Evolutionary conservation across 495 filamentous ascomycete species (phyloP).

Genomic region (Friedmanniomyces endolithicus): DNA sequence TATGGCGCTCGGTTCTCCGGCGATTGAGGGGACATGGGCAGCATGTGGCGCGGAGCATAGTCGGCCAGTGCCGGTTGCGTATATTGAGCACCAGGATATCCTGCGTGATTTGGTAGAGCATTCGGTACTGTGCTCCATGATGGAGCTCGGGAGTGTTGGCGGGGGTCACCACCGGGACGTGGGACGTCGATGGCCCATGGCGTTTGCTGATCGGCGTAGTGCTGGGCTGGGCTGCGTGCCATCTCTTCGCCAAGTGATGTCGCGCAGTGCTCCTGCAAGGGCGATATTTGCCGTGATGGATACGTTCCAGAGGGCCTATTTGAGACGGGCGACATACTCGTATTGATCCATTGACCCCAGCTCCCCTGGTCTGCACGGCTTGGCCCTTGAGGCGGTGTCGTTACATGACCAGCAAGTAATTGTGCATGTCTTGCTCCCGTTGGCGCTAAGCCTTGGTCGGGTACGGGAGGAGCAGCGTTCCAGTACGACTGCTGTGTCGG

Average conservation of each 20-base stretch:
- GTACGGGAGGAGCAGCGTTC: not conserved
- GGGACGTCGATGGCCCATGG: slow-evolving; percentile 6
- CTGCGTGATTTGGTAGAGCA: not conserved
- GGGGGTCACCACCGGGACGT: not conserved
- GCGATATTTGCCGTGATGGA: not conserved
- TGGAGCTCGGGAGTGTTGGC: not conserved
- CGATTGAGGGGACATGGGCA: not conserved
- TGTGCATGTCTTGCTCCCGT: not conserved
- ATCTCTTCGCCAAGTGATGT: not conserved
- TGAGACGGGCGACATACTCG: not conserved
- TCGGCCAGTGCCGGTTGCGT: not conserved
- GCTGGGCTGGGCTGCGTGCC: slow-evolving; percentile 2
- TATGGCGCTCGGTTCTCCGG: not conserved
- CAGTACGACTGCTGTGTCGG: slow-evolving; percentile 11
- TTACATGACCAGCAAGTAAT: too few species aligned
- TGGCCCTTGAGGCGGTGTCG: not conserved
- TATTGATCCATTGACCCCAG: not conserved
- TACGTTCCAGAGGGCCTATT: not conserved
- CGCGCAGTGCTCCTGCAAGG: not conserved
- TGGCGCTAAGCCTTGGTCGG: not conserved
- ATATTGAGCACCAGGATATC: not conserved
- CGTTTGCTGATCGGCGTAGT: slow-evolving; percentile 11
- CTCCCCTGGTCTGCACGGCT: not conserved
- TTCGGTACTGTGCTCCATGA: not conserved
- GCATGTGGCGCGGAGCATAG: not conserved